A percentile compares a stretch with the other conserved stretches of the same genome.
Conservation (phyloP, 345 rosid species). For the Eucalyptus erythrocorys region DNA sequence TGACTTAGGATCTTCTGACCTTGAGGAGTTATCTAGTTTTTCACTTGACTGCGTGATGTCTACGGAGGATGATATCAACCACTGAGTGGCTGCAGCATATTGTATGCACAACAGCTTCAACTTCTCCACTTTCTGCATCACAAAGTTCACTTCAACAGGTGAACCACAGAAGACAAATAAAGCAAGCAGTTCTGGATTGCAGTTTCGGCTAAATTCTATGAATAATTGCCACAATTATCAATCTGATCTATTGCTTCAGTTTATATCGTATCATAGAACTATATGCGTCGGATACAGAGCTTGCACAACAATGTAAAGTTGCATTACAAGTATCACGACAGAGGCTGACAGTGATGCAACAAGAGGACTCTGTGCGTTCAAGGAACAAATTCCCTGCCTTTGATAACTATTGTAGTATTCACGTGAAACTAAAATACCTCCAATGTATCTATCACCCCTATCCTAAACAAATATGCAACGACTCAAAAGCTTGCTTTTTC, state of each 20-base stretch:
- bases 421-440: neutral
- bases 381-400: neutral
- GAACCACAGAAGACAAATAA: neutral
- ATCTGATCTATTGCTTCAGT: neutral
- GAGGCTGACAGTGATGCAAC: neutral
- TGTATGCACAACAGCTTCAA: constrained; percentile 76
- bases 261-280: neutral
- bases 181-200: neutral
- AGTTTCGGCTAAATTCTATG: neutral
- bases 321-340: neutral
- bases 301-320: neutral
- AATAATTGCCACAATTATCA: neutral
- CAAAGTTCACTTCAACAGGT: neutral
- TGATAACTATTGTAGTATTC: neutral
- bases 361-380: neutral
- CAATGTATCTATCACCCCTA: neutral
- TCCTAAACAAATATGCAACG: neutral
- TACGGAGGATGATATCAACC: constrained; percentile 83
- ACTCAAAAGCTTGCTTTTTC: neutral
- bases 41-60: constrained; percentile 42
- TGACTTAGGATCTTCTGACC: constrained; percentile 16
- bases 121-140: constrained; percentile 83
- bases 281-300: neutral
- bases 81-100: constrained; percentile 89
- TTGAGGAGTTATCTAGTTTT: constrained; percentile 4